Base-by-base conservation (phyloP, 1,284 basidiomycete species). In the Tausonia pullulans region DNA sequence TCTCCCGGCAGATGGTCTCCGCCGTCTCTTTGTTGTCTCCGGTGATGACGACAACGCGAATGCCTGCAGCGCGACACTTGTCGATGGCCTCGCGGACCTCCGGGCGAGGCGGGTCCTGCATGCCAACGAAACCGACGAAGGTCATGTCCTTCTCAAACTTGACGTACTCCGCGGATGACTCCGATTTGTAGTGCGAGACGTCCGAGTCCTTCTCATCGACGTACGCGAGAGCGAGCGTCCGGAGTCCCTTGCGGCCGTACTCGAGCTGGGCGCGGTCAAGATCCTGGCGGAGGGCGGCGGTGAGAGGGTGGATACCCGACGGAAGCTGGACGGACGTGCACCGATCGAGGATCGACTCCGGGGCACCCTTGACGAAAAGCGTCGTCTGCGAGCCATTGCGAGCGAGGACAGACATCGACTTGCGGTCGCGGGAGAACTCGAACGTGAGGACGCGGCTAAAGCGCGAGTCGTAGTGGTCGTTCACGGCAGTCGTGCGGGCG, bases 21-120 rank as follows among this genome's bases (percentile, higher is more conserved):
- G 95, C 96, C 39, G 96, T 99, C 69, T 87, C 87, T 80, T 96
- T 95, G 80, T 97, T 97, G 78, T 99, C 96, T 51, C 96, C 96
- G 1, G 96, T 99, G 74, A 98, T 97, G 71, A 96, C 94, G 69
- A 98, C 87, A 53, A 97, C 92, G 54, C 93, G 84, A 71, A 99
- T 97, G 40, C 96, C 96, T 3, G 96, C 96, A 41, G 87, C 86
- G 69, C 82, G 85, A 79, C 94, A 98, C 73, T 90, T 90, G 51
- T 86, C 87, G 52, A 99, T 86, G 13, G 96, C 95, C 50, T 77
- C 80, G 55, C 83, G 82, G 41, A 94, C 95, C 77, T 98, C 96
- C 11, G 94, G 94, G 41, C 96, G 87, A 13, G 96, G 96, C 13
- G 95, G 96, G 74, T 99, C 96, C 48, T 95, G 83, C 95, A 98